Evolutionary conservation across 257 asterid genomes (phyloP), one percentile per base, ranked within the genome.

Genomic region (Leptodermis oblonga): DNA sequence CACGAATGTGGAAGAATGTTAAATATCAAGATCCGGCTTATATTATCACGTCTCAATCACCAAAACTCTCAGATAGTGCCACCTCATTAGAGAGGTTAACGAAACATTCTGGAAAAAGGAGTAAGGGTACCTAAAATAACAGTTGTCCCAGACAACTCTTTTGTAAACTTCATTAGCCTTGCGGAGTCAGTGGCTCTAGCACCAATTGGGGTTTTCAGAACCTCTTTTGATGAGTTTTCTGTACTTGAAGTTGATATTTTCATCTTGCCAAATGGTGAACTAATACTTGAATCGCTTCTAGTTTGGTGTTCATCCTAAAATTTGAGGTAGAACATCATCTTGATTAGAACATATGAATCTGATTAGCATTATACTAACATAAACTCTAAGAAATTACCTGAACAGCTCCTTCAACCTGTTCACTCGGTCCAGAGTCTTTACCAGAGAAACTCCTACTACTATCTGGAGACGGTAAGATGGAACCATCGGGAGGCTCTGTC

Each of bases 121-220:
- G 25, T 53, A 54, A 8, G 10, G 68, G 69, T 82, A 90, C 98
- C 98, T 86, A 94, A 80, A 72, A 82, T 74, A 72, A 91, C 95
- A 42, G 95, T 81, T 1, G 96, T 48, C 48, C 80, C 90, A 37
- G 96, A 87, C 67, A 94, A 82, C 77, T 87, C 97, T 81, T 89
- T 94, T 26, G 93, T 84, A 80, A 94, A 94, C 77, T 94, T 94
- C 88, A 79, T 87, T 39, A 91, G 80, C 86, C 99, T 89, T 14
- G 97, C 97, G 64, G 99, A 94, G 73, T 91, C 99, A 34, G 97
- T 89, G 71, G 99, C 90, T 81, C 96, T 85, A 59, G 95, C 97
- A 74, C 96, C 97, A 81, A 88, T 34, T 23, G 84, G n/a, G 55
- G 87, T 49, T 76, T 86, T 88, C 23, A 82, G 85, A 55, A 82